A percentile compares a stretch with the other conserved stretches of the same genome.
phyloP scores from a whole-genome alignment of 1,139 yeast genomes.

The Candida smagusa region DNA sequence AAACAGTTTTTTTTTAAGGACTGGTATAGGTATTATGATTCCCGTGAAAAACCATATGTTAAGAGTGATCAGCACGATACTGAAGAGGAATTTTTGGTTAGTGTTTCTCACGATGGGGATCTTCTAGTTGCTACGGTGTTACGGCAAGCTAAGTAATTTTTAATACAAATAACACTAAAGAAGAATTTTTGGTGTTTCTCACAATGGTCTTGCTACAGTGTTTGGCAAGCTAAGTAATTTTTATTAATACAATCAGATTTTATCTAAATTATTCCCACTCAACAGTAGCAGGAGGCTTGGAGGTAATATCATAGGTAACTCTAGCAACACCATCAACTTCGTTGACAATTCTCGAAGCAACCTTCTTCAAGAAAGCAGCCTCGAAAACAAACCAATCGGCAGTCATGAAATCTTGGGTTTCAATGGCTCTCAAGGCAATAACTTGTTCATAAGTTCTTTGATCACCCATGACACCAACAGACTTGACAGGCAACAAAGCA shows the following conservation, averaged over 20 bases:
- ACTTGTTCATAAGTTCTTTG: conserved; percentile 99
- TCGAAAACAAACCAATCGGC: conserved; percentile 98
- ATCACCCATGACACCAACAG: conserved; percentile 99
- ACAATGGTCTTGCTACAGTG: too few relatives aligned
- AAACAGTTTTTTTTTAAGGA: conserved; percentile 49
- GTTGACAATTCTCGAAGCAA: conserved; percentile 94
- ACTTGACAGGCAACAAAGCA: conserved; percentile 91
- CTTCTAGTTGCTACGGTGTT: conserved; percentile 48
- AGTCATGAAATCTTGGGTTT: conserved; percentile 97
- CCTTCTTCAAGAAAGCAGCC: conserved; percentile 86
- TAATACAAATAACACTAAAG: too few relatives aligned
- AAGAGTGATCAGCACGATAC: conserved; percentile 26
- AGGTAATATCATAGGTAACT: conserved; percentile 96
- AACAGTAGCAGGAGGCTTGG: conserved; percentile 99
- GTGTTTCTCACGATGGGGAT: conserved; percentile 68
- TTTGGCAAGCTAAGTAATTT: too few relatives aligned
- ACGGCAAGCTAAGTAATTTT: conserved; percentile 25
- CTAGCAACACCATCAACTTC: conserved; percentile 99
- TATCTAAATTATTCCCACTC: conserved; percentile 96
- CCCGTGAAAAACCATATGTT: conserved; percentile 39
- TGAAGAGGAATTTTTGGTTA: conserved; percentile 49
- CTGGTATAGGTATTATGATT: conserved; percentile 53
- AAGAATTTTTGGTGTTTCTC: too few relatives aligned
- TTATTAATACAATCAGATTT: too few relatives aligned
- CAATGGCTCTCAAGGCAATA: conserved; percentile 96